Percentiles rank a stretch among this genome's conserved stretches.
These are phyloP conservation scores for Claviceps pusilla DNA, from an alignment of 2,329 filamentous ascomycete species.

Conservation along the genomic window DNA sequence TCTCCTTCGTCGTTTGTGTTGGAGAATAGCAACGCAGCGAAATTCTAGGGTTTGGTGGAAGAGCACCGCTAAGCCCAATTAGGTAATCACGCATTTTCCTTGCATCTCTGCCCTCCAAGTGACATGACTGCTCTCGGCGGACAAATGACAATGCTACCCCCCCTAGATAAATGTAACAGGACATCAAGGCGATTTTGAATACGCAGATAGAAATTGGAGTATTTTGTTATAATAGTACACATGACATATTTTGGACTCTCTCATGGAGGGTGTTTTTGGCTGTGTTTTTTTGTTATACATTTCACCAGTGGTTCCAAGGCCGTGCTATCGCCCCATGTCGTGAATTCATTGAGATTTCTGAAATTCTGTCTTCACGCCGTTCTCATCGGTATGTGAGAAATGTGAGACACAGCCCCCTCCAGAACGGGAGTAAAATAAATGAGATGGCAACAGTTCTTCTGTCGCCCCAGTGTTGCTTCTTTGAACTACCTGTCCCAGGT, in stretches of 20 bases:
- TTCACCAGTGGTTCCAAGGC: slow-evolving; percentile 8
- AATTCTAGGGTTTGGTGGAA: slow-evolving; percentile 32
- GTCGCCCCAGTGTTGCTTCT: slow-evolving; percentile 20
- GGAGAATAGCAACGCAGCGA: slow-evolving; percentile 20
- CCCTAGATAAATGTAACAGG: neutral
- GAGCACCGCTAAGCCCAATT: slow-evolving; percentile 23
- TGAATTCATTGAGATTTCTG: slow-evolving; percentile 29
- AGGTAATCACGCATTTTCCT: slow-evolving; percentile 20
- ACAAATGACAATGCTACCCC: neutral
- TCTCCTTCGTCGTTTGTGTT: slow-evolving; percentile 24
- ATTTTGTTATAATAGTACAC: neutral
- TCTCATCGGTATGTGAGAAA: slow-evolving; percentile 40
- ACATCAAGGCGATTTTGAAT: neutral
- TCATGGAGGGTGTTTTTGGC: neutral
- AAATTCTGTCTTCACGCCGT: slow-evolving; percentile 54
- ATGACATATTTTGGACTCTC: neutral
- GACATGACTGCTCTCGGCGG: neutral
- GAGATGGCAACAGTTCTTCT: slow-evolving; percentile 26
- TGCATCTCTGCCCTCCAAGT: neutral
- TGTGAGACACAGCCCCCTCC: slow-evolving; percentile 53
- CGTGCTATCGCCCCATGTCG: slow-evolving; percentile 16
- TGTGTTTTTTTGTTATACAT: neutral
- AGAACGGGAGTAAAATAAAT: slow-evolving; percentile 32
- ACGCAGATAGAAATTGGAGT: neutral
- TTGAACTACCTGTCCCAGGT: slow-evolving; percentile 15